Base-by-base conservation (phyloP, 148 eudicot genomes). In the Silene latifolia region DNA sequence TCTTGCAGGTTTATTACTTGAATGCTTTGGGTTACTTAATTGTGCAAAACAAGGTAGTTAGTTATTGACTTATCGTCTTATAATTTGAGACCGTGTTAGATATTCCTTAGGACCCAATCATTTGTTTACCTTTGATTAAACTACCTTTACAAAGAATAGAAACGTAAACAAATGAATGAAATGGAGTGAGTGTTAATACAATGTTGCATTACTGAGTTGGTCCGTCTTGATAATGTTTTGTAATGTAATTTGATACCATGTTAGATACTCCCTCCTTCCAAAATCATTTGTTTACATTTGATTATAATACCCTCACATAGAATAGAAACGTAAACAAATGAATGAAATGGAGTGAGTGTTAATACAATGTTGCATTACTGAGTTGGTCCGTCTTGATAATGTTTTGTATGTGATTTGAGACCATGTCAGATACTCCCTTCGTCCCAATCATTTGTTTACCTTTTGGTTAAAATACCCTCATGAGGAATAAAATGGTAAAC, bases 1-100 rank as follows among this genome's bases (percentile, higher is more conserved):
- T 18, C 68, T 60, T 88, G 87, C 80, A 86, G 92, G 87, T 82
- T 74, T 76, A 76, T 59, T 35, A 42, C 57, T 71, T 85, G 85
- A 82, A 24, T 21, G 75, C 62, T 48, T 74, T 48, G 23, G 12
- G 8, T 78, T 20, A 44, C 63, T 76, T 77, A 78, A 67, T 72
- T 74, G 71, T 73, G 62, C 72, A 74, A 74, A 85, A 76, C 64
- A 77, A 86, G 89, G 91, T 88, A 80, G 54, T 56, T 64, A 48
- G 14, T 15, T 51, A 51, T 13, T 51, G 4, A 51, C 17, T 51
- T 51, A 2, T 76, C 61, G 19, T 75, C 25, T 63, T 46, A 53
- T 64, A 46, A 61, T 61, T 66, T 23, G 54, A 76, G 61, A 69
- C 61, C 44, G 27, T 42, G 27, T 46, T 17, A 2, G 5, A 35